Evolutionary conservation across 371 early-diverging fungal species (phyloP), one percentile per base, ranked within the genome.

Genomic region (Actinomortierella ambigua): DNA sequence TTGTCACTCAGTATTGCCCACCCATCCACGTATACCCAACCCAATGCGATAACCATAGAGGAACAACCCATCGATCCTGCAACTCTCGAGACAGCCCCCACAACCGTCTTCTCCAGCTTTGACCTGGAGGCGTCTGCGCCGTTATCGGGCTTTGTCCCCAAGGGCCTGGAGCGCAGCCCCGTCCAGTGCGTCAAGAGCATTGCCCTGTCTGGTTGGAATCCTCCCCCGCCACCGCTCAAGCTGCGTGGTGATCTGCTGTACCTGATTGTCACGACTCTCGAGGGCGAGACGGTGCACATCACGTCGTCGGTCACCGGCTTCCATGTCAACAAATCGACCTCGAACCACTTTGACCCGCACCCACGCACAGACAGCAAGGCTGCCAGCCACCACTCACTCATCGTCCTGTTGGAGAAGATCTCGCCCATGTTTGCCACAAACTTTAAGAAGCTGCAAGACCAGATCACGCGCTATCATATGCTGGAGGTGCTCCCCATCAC

Each of bases 141-240:
- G 27, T 82, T 92, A 9, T 78, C 83, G 27, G 82, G 82, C 13
- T 84, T 89, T 44, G 79, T 85, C 4, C 87, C 89, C 26, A 69
- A 66, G 26, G 69, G 75, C 11, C 84, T 90, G 46, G 76, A 83
- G 52, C 71, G 84, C 42, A 58, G 73, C 15, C 81, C 83, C 14
- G 87, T 90, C 14, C 82, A 85, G 67, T 93, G 93, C 50, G 66
- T 97, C 62, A 89, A 89, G 65, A 84, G 85, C 61, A 66, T 97
- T 51, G 60, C 86, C 14, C 75, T 94, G 28, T 96, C 96, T 53
- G 88, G 90, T 18, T 96, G 96, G 96, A 96, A 95, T 73, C 95
- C 96, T 24, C 93, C 94, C 3, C 92, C 95, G 14, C 89, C 86
- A 50, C 68, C 85, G 59, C 90, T 90, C 54, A 83, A 87, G 56